Evolutionary conservation across 2,329 filamentous ascomycete species (phyloP).

Genomic region (Trichoderma citrinoviride): DNA sequence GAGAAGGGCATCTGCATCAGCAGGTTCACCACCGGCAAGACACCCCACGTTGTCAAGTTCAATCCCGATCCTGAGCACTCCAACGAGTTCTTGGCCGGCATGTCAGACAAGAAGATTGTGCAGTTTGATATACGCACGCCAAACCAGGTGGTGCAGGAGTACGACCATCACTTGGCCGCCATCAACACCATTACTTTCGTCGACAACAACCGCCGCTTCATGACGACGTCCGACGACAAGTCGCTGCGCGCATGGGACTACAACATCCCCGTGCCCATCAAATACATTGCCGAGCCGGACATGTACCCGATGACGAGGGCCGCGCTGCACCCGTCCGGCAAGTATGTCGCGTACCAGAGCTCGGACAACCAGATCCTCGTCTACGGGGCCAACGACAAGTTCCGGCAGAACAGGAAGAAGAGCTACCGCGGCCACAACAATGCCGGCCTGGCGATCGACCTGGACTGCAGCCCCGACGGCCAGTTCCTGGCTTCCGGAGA

Average conservation of each 20-base stretch:
- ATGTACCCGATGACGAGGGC: conserved; percentile 96
- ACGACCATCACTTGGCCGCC: conserved; percentile 96
- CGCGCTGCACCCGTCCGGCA: conserved; percentile 79
- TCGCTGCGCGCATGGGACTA: conserved; percentile 97
- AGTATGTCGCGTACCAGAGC: conserved; percentile 91
- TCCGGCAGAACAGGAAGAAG: conserved; percentile 97
- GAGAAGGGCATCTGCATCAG: conserved; percentile 86
- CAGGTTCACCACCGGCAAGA: conserved; percentile 91
- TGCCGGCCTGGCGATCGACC: conserved; percentile 86
- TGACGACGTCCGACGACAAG: conserved; percentile 97
- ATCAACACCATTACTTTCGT: conserved; percentile 98
- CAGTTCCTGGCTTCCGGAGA: conserved; percentile 88
- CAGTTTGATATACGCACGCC: conserved; percentile 85
- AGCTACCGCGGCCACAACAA: conserved; percentile 94
- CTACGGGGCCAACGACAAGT: conserved; percentile 91
- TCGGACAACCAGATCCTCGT: conserved; percentile 97
- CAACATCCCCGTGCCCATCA: conserved; percentile 96
- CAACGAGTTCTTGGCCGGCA: conserved; percentile 91
- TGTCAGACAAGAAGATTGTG: conserved; percentile 98
- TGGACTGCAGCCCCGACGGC: conserved; percentile 85
- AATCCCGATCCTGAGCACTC: conserved; percentile 75
- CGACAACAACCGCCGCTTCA: conserved; percentile 90
- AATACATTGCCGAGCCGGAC: conserved; percentile 94
- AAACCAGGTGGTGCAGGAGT: conserved; percentile 86
- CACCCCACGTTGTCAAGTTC: conserved; percentile 90